These are phyloP conservation scores for Acacia concinna DNA, from an alignment of 331 rosid species.

Conservation along the genomic window DNA sequence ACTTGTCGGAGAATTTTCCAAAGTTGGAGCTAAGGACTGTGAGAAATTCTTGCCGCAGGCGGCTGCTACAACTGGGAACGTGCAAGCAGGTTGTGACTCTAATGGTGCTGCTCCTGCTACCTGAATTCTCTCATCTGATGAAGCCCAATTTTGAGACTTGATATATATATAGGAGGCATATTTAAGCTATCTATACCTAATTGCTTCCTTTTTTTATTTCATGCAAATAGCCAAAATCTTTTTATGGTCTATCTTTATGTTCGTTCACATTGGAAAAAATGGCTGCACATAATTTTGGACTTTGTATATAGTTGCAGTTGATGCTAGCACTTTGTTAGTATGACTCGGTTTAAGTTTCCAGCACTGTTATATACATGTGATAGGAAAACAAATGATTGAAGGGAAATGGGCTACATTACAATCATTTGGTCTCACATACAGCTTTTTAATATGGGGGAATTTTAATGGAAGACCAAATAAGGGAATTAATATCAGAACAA, in stretches of 20 bases:
- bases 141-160: constrained; percentile 38
- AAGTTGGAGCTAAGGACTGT: constrained; percentile 62
- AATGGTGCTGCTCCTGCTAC: constrained; percentile 38
- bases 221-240: constrained; percentile 24
- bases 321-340: constrained; percentile 9
- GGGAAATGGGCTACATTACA: not conserved
- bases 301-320: constrained; percentile 44
- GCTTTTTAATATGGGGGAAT: too few species aligned
- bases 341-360: not conserved
- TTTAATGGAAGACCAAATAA: too few species aligned
- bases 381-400: not conserved
- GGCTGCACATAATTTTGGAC: constrained; percentile 41
- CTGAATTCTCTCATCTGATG: constrained; percentile 34
- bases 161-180: constrained; percentile 23
- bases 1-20: constrained; percentile 51
- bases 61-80: constrained; percentile 22
- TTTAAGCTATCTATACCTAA: constrained; percentile 26
- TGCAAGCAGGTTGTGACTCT: constrained; percentile 13
- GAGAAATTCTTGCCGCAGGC: constrained; percentile 50
- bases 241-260: constrained; percentile 23
- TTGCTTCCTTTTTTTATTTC: constrained; percentile 27
- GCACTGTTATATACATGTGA: not conserved
- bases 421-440: not conserved
- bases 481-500: too few species aligned
- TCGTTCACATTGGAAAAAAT: constrained; percentile 20